phyloP scores from a whole-genome alignment of 148 eudicot species.

The Talinum fruticosum region DNA sequence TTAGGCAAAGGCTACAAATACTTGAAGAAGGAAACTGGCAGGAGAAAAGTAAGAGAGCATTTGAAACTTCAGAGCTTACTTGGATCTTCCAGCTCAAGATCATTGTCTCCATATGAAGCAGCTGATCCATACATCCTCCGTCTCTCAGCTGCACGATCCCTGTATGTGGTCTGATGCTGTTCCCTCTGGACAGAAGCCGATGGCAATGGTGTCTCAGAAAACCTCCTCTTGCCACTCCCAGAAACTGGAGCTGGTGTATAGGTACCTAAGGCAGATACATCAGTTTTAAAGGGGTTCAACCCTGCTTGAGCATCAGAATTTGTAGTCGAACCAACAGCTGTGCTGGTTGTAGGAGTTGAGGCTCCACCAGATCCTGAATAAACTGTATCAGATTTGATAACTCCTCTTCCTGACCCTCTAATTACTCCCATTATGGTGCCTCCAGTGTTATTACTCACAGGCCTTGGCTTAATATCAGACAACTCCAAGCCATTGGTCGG shows the following conservation, averaged over 20 bases:
- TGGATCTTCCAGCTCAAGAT: slow-evolving; percentile 54
- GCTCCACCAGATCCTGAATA: slow-evolving; percentile 41
- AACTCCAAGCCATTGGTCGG: slow-evolving; percentile 41
- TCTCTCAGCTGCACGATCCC: slow-evolving; percentile 98
- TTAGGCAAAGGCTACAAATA: neutral
- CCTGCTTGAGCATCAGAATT: slow-evolving; percentile 42
- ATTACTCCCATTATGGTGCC: slow-evolving; percentile 80
- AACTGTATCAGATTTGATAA: slow-evolving; percentile 53
- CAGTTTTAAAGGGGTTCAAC: slow-evolving; percentile 70
- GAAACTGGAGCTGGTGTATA: slow-evolving; percentile 53
- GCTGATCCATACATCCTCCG: slow-evolving; percentile 92
- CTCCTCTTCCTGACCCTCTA: slow-evolving; percentile 78
- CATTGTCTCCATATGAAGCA: slow-evolving; percentile 59
- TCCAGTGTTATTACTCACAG: slow-evolving; percentile 55
- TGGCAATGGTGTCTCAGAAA: slow-evolving; percentile 78
- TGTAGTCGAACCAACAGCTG: slow-evolving; percentile 27
- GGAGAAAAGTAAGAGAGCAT: slow-evolving; percentile 6
- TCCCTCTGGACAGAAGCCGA: slow-evolving; percentile 50
- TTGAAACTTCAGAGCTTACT: slow-evolving; percentile 50
- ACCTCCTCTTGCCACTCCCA: slow-evolving; percentile 85
- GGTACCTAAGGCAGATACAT: slow-evolving; percentile 79
- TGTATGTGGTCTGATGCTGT: slow-evolving; percentile 62
- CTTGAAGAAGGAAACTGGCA: neutral
- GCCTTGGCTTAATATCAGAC: slow-evolving; percentile 50
- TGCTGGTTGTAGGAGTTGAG: slow-evolving; percentile 23